phyloP scores from a whole-genome alignment of 2,329 filamentous ascomycete genomes.

The Penicillium sp. region DNA sequence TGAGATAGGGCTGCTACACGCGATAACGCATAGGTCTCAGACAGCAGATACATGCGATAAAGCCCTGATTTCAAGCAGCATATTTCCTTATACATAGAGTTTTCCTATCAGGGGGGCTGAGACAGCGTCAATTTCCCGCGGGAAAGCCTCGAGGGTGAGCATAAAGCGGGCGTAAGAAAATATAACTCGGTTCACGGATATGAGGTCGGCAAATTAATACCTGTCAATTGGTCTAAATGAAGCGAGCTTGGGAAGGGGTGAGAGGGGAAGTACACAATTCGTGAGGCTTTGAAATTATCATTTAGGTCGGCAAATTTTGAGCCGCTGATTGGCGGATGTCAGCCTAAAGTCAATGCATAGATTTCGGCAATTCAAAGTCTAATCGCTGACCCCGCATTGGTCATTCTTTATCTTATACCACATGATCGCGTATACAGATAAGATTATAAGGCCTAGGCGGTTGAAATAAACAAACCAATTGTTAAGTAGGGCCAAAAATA shows the following conservation, averaged over 20 bases:
- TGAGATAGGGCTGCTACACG: not conserved
- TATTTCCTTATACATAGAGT: not conserved
- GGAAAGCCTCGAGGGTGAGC: not conserved
- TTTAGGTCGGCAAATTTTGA: not conserved
- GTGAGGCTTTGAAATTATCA: not conserved
- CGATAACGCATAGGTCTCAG: not conserved
- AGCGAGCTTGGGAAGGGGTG: not conserved
- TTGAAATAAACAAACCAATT: not conserved
- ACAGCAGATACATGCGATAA: not conserved
- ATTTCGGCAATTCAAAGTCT: not conserved
- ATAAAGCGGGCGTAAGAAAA: not conserved
- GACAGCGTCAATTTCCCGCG: not conserved
- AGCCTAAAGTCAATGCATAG: not conserved
- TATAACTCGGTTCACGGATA: not conserved
- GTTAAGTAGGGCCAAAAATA: not conserved
- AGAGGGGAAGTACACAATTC: not conserved
- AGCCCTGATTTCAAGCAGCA: not conserved
- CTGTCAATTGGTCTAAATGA: not conserved
- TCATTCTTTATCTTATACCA: not conserved
- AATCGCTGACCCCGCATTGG: slow-evolving; percentile 2
- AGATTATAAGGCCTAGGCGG: not conserved
- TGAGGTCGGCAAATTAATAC: not conserved
- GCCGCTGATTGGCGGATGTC: not conserved
- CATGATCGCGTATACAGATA: not conserved
- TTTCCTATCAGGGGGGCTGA: not conserved